Conservation (phyloP, 2,329 filamentous ascomycete genomes). For the Aspergillus transmontanensis region DNA sequence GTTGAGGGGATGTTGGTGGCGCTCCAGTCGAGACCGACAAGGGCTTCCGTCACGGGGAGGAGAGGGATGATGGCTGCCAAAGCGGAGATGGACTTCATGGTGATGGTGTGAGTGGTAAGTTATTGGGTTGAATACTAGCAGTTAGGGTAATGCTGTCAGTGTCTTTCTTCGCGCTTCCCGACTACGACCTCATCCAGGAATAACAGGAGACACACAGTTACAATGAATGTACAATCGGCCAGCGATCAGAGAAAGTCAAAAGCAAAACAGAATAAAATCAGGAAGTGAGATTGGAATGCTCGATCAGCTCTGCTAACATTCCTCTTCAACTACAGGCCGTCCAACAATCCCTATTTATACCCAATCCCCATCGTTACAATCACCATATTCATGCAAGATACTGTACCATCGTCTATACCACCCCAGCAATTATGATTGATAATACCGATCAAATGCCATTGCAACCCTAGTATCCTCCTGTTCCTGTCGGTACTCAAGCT, state of each 20-base stretch:
- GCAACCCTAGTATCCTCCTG: background rate
- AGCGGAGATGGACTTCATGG: slow-evolving; percentile 15
- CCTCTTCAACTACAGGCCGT: background rate
- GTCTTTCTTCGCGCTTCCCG: background rate
- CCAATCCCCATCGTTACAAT: background rate
- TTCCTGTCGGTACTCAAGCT: background rate
- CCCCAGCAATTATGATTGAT: background rate
- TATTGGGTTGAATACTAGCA: no score
- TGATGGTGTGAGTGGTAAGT: background rate
- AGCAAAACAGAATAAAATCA: background rate
- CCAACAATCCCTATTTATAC: background rate
- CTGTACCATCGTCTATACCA: background rate
- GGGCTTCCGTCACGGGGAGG: slow-evolving; percentile 14
- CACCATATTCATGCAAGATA: background rate
- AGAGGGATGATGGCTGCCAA: slow-evolving; percentile 13
- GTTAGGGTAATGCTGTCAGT: background rate
- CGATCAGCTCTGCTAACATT: background rate
- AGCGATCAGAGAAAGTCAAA: background rate
- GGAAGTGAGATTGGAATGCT: background rate
- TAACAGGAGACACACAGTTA: background rate
- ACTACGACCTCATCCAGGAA: background rate
- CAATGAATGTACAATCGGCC: background rate
- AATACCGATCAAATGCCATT: background rate
- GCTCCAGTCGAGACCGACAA: slow-evolving; percentile 21
- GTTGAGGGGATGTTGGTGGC: slow-evolving; percentile 9